Base-by-base conservation (phyloP, 441 rosid species). In the Populus tomentosa region DNA sequence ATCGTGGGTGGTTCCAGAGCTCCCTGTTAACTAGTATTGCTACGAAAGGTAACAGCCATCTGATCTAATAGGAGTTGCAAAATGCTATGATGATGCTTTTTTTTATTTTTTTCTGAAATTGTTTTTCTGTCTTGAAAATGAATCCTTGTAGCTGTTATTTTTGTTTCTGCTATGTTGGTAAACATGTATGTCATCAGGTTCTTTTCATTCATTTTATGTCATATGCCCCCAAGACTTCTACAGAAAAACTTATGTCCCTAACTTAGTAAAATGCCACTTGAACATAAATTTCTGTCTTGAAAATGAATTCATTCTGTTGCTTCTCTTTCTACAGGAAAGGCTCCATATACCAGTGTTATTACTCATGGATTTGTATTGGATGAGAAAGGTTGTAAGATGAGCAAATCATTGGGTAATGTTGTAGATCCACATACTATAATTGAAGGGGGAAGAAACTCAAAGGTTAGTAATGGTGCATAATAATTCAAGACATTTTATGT, bases 1-100 rank as follows among this genome's bases (percentile, higher is more conserved):
- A 96, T 84, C 97, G 98, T 78, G 99, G 99, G 79, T 96, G 98
- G 99, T 96, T 96, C 79, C 98, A 96, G 79, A 94, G 99, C 87
- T 94, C 98, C 28, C 85, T 96, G 83, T 81, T 96, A 75, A 96
- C 98, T 78, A 85, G 99, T 87, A 87, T 91, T 56, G 99, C 98
- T 46, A 89, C 97, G 66, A 85, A 88, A 90, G 98, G 99, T 92
- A 83, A 72, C 70, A 74, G 70, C 74, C 70, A 33, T 74, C 28
- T 21, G 38, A 74, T 13, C 7, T 65, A 38, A 28, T 78, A 62
- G 35, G 23, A 71, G 36, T 10, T 33, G 23, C 11, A 28, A 40
- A 13, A 26, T 32, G 40, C 40, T 23, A 23, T 71, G 10, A 30
- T 24, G 9, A 21, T 50, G 7, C 20, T 4, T 18, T 14, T 36